phyloP scores from a whole-genome alignment of 441 rosid species.

The Euphorbia celastroides region DNA sequence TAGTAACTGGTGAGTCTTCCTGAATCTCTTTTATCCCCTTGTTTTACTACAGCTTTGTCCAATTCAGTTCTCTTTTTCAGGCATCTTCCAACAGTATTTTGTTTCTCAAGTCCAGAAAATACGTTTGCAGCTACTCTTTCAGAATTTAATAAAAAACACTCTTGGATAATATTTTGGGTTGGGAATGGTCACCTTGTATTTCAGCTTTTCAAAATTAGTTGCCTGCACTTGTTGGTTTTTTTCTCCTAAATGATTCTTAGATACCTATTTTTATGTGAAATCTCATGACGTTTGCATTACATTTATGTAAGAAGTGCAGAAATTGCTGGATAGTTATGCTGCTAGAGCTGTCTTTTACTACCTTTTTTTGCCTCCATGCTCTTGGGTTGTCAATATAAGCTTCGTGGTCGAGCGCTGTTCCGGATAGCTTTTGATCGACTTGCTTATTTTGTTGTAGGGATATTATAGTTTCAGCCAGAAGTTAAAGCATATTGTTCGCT shows the following conservation, averaged over 20 bases:
- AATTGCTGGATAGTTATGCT: not conserved
- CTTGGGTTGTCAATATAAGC: slow-evolving; percentile 1
- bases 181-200: too few relatives aligned
- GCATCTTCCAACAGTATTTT: slow-evolving; percentile 78
- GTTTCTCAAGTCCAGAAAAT: slow-evolving; percentile 93
- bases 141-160: too few relatives aligned
- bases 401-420: not conserved
- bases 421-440: not conserved
- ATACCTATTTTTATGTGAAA: not conserved
- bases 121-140: slow-evolving; percentile 64
- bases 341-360: slow-evolving; percentile 1
- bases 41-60: not conserved
- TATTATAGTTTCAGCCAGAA: slow-evolving; percentile 98
- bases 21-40: not conserved
- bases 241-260: not conserved
- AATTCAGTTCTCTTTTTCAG: slow-evolving; percentile 35
- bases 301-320: slow-evolving; percentile 1
- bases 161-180: too few relatives aligned
- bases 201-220: too few relatives aligned
- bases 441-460: slow-evolving; percentile 47
- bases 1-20: slow-evolving; percentile 53
- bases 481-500: slow-evolving; percentile 88
- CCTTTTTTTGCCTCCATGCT: slow-evolving; percentile 4
- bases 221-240: slow-evolving; percentile 5
- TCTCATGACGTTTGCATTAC: not conserved